Base-by-base conservation (phyloP, 805 yeast species). In the Wickerhamomyces chaumierensis region DNA sequence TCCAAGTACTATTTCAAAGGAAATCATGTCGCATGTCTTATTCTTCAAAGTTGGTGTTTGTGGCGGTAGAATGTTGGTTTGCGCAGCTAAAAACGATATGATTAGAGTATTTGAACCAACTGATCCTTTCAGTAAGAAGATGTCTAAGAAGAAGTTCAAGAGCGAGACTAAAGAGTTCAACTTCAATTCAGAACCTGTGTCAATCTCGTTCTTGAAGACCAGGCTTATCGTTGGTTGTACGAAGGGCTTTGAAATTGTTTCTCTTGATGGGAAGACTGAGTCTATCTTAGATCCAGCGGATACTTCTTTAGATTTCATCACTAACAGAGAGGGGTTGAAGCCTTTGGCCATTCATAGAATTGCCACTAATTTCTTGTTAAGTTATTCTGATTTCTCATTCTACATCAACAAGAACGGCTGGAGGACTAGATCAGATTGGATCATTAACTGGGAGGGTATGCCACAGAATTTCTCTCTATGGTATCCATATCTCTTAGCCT, bases 241-340 rank as follows among this genome's bases (percentile, higher is more conserved):
- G 21, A 85, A 81, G 57, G 98, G 98, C 0, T 92, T 92, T 65
- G 97, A 92, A 62, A 86, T 92, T 52, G 87, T 92, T 29, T 81
- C 94, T 15, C 66, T 88, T 33, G 84, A 81, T 38, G 81, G 84
- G 42, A 83, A 78, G 42, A 86, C 83, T 60, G 96, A 92, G 60
- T 78, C 92, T 9, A 71, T 92, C 37, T 66, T 92, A 50, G 97
- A 92, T 62, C 96, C 95, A n/a, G 98, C 97, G 1, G 98, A 92
- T 55, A 94, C 97, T 0, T 86, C 96, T 16, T 68, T 92, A 39
- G 98, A 92, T 53, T 92, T 92, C 65, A 96, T 92, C 13, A 84
- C 77, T 41, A 83, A 75, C 43, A 68, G 81, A 42, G 95, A 86
- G 57, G 75, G 78, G 2, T 70, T 90, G 43, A 83, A 84, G 52